phyloP scores from a whole-genome alignment of 129 eudicot genomes.

The Erigeron canadensis region DNA sequence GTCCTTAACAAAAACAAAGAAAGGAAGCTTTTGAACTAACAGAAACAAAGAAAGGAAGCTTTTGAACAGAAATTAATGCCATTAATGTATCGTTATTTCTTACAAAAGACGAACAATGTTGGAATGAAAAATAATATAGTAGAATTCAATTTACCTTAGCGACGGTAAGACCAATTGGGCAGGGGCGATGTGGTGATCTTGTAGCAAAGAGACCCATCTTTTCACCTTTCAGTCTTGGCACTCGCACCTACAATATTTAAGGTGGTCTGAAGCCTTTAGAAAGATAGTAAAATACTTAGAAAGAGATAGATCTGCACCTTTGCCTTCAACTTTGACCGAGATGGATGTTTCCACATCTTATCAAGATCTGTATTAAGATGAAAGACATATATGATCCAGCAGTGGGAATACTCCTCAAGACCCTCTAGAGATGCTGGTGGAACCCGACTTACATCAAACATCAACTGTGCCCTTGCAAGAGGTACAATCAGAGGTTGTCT shows the following conservation, averaged over 20 bases:
- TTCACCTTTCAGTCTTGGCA: conserved; percentile 85
- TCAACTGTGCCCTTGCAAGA: conserved; percentile 82
- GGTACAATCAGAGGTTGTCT: conserved; percentile 97
- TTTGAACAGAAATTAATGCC: neutral
- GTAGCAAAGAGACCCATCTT: conserved; percentile 94
- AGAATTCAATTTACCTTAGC: conserved; percentile 57
- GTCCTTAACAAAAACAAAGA: neutral
- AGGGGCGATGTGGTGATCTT: conserved; percentile 96
- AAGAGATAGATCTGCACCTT: conserved; percentile 50
- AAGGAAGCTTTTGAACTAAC: no score
- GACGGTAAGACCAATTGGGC: conserved; percentile 94
- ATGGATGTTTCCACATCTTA: conserved; percentile 86
- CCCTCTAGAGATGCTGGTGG: conserved; percentile 96
- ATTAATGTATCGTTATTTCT: neutral
- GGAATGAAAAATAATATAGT: neutral
- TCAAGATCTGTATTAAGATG: conserved; percentile 95
- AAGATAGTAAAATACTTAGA: neutral
- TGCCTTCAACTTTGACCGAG: conserved; percentile 84
- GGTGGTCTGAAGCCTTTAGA: neutral
- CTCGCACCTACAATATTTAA: conserved; percentile 61
- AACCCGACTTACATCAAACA: conserved; percentile 66
- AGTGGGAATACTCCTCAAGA: conserved; percentile 87
- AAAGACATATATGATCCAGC: conserved; percentile 92
- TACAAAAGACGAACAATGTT: neutral
- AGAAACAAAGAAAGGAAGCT: neutral